Base-by-base conservation (phyloP, 768 basidiomycete species). In the Lentinula edodes region DNA sequence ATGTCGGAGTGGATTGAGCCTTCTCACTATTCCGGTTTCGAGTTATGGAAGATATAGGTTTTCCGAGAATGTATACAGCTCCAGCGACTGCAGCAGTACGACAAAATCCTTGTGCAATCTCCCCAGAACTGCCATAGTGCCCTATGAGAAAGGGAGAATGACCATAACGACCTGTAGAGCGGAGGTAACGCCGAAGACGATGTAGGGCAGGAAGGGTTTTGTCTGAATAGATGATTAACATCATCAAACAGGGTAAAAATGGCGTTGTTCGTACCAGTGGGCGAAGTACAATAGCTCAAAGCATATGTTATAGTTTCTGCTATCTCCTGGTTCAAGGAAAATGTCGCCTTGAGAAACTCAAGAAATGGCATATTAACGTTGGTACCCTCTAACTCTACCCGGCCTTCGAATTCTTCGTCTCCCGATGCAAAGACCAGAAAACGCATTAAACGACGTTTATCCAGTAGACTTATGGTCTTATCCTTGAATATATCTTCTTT, bases 401-500 rank as follows among this genome's bases (percentile, higher is more conserved):
- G 80, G 18, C 70, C 74, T 70, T 92, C 91, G 60, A 91, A 91
- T 1, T 92, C 88, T 16, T 23, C 56, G 16, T 39, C 38, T 0
- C 86, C 84, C 2, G 83, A 82, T 41, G 91, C 88, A 68, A 93
- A 95, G 66, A 88, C 82, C 51, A 98, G 74, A 67, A 96, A 93
- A 61, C 95, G 91, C 91, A 98, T 98, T 28, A 98, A 76, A 36
- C 91, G 81, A 48, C 95, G 78, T 75, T 98, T 98, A 64, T 95
- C 92, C 36, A 95, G 70, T 10, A 98, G 78, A 6, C 80, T 79
- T 7, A 98, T 82, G 8, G 79, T 80, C 68, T 85, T 86, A 74
- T 84, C 88, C 76, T 90, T 94, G 82, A 98, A 98, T 3, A 98
- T 83, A 62, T 92, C 90, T 72, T 95, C 95, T 71, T 97, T 98